phyloP scores from a whole-genome alignment of 495 filamentous ascomycete genomes.

The Chaetomium tenue region DNA sequence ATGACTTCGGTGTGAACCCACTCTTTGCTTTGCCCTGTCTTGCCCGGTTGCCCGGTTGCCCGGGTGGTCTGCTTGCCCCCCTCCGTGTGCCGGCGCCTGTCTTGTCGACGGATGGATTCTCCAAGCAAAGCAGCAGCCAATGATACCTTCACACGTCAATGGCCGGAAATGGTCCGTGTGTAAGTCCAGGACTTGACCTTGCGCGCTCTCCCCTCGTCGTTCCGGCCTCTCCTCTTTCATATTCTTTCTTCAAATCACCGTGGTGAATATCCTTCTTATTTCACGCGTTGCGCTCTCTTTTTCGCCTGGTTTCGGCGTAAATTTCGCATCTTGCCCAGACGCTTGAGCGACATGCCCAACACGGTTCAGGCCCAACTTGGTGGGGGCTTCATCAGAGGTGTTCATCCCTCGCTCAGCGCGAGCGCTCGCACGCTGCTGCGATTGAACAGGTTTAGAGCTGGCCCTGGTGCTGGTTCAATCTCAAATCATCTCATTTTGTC shows the following conservation, averaged over 20 bases:
- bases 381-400: not conserved
- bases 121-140: slow-evolving; percentile 28
- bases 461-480: not conserved
- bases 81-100: slow-evolving; percentile 14
- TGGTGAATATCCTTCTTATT: too few species aligned
- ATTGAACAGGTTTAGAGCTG: not conserved
- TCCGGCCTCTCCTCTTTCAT: not conserved
- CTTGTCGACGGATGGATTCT: slow-evolving; percentile 15
- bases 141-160: slow-evolving; percentile 40
- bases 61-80: not conserved
- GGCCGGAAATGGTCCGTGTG: slow-evolving; percentile 34
- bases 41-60: not conserved
- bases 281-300: not conserved
- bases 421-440: not conserved
- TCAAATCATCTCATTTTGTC: not conserved
- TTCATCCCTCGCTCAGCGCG: not conserved
- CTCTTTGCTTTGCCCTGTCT: not conserved
- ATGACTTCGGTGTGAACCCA: too few species aligned
- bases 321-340: not conserved
- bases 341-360: not conserved
- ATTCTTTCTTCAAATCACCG: not conserved
- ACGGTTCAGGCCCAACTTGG: not conserved
- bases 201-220: not conserved
- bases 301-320: not conserved
- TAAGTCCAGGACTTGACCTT: slow-evolving; percentile 18